Percentiles rank a stretch among this genome's conserved stretches.
Conservation (phyloP, 176 grass and related monocot species). For the Eremochloa ophiuroides region DNA sequence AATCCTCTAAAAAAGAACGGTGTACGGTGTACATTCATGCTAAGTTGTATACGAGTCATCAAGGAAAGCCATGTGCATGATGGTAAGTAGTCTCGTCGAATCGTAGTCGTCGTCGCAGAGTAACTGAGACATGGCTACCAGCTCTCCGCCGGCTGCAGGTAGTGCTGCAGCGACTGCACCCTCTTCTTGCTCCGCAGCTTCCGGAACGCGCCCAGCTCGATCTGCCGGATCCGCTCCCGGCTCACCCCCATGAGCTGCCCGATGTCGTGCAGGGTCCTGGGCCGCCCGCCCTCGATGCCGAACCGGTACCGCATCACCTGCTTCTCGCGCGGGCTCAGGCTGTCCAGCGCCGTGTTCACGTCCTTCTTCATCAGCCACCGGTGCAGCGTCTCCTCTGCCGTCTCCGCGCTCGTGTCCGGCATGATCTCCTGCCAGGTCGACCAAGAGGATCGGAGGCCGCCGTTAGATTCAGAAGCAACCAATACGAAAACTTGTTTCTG, state of each 20-base stretch:
- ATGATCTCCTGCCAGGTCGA: conserved; percentile 53
- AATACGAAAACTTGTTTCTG: too few relatives aligned
- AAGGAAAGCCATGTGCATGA: background rate
- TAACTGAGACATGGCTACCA: conserved; percentile 20
- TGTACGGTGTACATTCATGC: background rate
- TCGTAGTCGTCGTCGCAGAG: background rate
- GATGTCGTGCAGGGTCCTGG: conserved; percentile 71
- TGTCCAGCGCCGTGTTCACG: conserved; percentile 57
- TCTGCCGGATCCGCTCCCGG: conserved; percentile 86
- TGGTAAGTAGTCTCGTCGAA: background rate
- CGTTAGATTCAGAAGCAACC: too few relatives aligned
- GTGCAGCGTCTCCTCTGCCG: conserved; percentile 56
- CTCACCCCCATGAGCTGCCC: conserved; percentile 70
- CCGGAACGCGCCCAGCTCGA: conserved; percentile 74
- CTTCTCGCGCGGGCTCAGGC: conserved; percentile 61
- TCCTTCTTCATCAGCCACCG: conserved; percentile 62
- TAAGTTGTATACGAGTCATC: background rate
- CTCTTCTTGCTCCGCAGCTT: conserved; percentile 75
- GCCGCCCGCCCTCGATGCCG: conserved; percentile 67
- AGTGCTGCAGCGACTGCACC: conserved; percentile 55
- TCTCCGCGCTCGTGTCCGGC: conserved; percentile 64
- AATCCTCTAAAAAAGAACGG: background rate
- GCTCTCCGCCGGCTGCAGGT: conserved; percentile 48
- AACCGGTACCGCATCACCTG: conserved; percentile 66
- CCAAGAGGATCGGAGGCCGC: background rate